Conservation (phyloP, 2,329 filamentous ascomycete genomes). For the Fusarium coffeatum region DNA sequence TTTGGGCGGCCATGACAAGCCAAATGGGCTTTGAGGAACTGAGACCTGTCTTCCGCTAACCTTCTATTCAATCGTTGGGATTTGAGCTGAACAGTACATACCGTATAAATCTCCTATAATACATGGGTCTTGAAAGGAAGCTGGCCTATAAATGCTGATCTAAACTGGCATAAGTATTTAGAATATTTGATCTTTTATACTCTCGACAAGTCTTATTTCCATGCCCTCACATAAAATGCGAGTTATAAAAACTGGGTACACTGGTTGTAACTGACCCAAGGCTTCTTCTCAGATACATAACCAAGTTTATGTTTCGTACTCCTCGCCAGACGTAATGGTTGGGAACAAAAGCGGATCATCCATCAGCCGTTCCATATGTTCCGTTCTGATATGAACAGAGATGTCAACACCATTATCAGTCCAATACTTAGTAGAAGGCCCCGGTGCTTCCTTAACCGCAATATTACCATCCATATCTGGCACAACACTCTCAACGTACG, state of each 20-base stretch:
- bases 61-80: too few species aligned
- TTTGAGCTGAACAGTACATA: too few species aligned
- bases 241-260: too few species aligned
- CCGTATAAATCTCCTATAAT: too few species aligned
- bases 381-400: slow-evolving; percentile 26
- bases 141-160: too few species aligned
- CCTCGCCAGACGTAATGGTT: accelerated
- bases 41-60: background rate
- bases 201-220: too few species aligned
- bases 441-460: slow-evolving; percentile 43
- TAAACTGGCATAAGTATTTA: too few species aligned
- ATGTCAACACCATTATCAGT: slow-evolving; percentile 43
- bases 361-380: slow-evolving; percentile 34
- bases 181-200: too few species aligned
- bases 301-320: background rate
- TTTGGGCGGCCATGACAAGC: slow-evolving; percentile 2
- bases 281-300: too few species aligned
- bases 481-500: slow-evolving; percentile 40
- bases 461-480: slow-evolving; percentile 41
- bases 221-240: too few species aligned
- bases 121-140: too few species aligned
- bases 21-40: background rate
- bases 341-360: slow-evolving; percentile 33
- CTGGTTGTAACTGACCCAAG: too few species aligned
- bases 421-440: slow-evolving; percentile 15